phyloP scores from a whole-genome alignment of 129 eudicot genomes.

The Calendula officinalis region DNA sequence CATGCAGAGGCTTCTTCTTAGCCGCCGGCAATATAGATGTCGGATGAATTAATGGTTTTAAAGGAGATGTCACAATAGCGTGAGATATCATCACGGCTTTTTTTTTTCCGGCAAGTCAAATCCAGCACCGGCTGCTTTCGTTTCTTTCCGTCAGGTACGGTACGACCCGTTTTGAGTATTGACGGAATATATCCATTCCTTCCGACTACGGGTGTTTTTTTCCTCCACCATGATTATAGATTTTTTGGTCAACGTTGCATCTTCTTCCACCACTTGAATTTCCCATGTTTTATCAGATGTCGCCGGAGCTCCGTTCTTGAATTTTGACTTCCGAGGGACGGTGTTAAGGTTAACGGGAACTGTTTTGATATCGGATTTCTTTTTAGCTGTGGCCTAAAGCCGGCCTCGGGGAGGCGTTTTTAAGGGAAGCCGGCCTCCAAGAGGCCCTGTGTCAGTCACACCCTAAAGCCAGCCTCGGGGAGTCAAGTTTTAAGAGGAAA shows the following conservation, averaged over 20 bases:
- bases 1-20: conserved; percentile 6
- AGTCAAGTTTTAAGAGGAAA: too few relatives aligned
- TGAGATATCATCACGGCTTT: not conserved
- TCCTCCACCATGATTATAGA: not conserved
- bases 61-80: conserved; percentile 8
- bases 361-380: conserved; percentile 24
- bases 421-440: too few relatives aligned
- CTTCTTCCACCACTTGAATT: conserved; percentile 24
- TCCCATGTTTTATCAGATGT: not conserved
- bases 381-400: too few relatives aligned
- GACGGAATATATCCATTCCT: conserved; percentile 13
- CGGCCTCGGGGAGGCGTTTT: too few relatives aligned
- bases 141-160: conserved; percentile 24
- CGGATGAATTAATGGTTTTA: not conserved
- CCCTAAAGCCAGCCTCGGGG: too few relatives aligned
- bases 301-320: conserved; percentile 8
- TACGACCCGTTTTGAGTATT: conserved; percentile 23
- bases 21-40: conserved; percentile 5
- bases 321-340: conserved; percentile 2
- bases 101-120: conserved; percentile 1
- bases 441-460: too few relatives aligned
- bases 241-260: conserved; percentile 13
- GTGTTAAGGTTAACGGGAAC: conserved; percentile 20
- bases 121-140: conserved; percentile 10
- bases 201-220: conserved; percentile 6